These are phyloP conservation scores for Babesia divergens DNA, from an alignment of 169 alveolate species.

Conservation along the genomic window DNA sequence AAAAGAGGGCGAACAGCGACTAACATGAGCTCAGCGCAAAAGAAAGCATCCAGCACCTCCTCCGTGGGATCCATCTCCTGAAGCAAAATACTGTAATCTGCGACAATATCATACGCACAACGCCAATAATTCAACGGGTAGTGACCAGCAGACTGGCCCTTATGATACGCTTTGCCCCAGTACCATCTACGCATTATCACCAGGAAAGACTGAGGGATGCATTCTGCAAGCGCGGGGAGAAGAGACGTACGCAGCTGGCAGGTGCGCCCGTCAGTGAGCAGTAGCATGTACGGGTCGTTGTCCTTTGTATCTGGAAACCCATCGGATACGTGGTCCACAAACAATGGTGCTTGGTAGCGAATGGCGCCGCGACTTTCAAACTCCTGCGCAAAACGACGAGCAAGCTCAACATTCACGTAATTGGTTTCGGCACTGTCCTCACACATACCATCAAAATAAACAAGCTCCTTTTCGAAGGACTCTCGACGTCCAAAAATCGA, in stretches of 20 bases:
- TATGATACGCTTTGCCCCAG: constrained; percentile 47
- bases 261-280: constrained; percentile 48
- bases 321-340: not conserved
- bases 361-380: constrained; percentile 51
- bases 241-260: constrained; percentile 42
- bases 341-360: constrained; percentile 32
- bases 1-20: constrained; percentile 39
- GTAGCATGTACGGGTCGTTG: not conserved
- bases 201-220: constrained; percentile 7
- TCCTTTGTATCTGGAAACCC: not conserved
- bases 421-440: constrained; percentile 26
- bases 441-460: constrained; percentile 31
- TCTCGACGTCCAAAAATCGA: constrained; percentile 65
- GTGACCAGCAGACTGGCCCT: not conserved
- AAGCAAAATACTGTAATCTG: constrained; percentile 48
- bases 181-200: constrained; percentile 44
- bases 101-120: constrained; percentile 56
- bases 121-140: constrained; percentile 32
- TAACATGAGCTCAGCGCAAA: constrained; percentile 35
- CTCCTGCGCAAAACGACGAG: constrained; percentile 51
- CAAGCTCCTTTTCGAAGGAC: constrained; percentile 18
- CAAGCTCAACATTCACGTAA: constrained; percentile 58
- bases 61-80: constrained; percentile 24
- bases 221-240: constrained; percentile 36
- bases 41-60: constrained; percentile 49